These are phyloP conservation scores for Avena eriantha DNA, from an alignment of 176 grass and related monocot species.

Conservation along the genomic window DNA sequence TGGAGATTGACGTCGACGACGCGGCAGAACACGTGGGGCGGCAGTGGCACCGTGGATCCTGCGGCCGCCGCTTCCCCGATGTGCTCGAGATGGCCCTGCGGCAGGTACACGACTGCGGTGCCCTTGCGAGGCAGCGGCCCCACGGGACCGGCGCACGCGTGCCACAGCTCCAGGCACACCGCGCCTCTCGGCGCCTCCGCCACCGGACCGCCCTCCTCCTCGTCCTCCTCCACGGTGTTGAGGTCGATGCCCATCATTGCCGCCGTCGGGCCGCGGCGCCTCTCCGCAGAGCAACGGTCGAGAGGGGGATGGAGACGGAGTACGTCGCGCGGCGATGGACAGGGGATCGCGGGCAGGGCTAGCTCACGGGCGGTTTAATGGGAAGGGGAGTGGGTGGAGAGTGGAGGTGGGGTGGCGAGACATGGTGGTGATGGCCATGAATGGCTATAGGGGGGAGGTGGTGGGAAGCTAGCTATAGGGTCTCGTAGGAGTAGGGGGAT, in stretches of 20 bases:
- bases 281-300: neutral
- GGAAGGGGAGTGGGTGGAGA: constrained; percentile 39
- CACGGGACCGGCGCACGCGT: constrained; percentile 72
- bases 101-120: constrained; percentile 70
- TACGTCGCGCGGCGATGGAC: neutral
- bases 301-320: neutral
- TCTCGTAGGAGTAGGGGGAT: constrained; percentile 21
- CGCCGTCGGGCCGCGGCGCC: neutral
- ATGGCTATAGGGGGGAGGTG: constrained; percentile 28
- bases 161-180: constrained; percentile 81
- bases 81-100: constrained; percentile 79
- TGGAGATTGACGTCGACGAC: constrained; percentile 80
- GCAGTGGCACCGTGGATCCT: constrained; percentile 38
- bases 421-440: constrained; percentile 39
- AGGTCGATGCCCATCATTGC: constrained; percentile 65
- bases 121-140: constrained; percentile 66
- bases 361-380: constrained; percentile 39
- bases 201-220: constrained; percentile 40
- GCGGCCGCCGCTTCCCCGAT: constrained; percentile 31
- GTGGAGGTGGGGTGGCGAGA: constrained; percentile 34
- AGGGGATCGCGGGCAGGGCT: neutral
- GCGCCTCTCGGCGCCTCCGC: neutral
- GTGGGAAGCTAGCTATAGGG: constrained; percentile 13
- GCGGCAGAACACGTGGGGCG: constrained; percentile 78
- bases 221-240: constrained; percentile 71